These are phyloP conservation scores for Baudoinia panamericana DNA, from an alignment of 495 filamentous ascomycete species.

Conservation along the genomic window DNA sequence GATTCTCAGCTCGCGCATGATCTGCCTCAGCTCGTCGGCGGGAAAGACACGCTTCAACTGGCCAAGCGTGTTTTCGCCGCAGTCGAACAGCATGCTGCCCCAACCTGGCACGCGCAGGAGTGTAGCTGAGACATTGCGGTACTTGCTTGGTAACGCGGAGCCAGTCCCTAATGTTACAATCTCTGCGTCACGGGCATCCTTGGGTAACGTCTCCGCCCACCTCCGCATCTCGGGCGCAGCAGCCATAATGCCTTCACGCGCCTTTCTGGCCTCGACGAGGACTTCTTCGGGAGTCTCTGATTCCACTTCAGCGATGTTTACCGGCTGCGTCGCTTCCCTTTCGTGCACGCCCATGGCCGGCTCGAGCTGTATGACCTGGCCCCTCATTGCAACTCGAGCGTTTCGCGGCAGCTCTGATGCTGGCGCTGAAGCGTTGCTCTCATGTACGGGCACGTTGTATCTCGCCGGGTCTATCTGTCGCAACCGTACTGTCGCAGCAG, in stretches of 20 bases:
- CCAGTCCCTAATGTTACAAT: constrained; percentile 83
- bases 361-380: constrained; percentile 48
- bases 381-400: constrained; percentile 31
- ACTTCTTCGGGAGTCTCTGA: constrained; percentile 34
- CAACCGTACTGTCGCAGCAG: constrained; percentile 49
- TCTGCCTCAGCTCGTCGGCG: constrained; percentile 44
- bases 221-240: constrained; percentile 21
- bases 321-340: constrained; percentile 34
- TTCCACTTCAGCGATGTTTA: constrained; percentile 38
- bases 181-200: constrained; percentile 57
- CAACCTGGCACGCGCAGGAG: constrained; percentile 68
- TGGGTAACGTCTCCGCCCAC: constrained; percentile 35
- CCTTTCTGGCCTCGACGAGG: constrained; percentile 37
- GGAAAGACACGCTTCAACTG: constrained; percentile 66
- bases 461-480: constrained; percentile 53
- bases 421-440: constrained; percentile 37
- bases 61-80: constrained; percentile 87
- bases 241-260: constrained; percentile 25
- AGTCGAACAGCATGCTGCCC: constrained; percentile 79
- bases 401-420: constrained; percentile 12
- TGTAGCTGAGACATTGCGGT: constrained; percentile 87
- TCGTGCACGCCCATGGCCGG: constrained; percentile 46
- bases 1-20: constrained; percentile 63
- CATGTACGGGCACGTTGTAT: constrained; percentile 51
- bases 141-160: constrained; percentile 75